Evolutionary conservation across 306 rosid genomes (phyloP).

Genomic region (Prunus fruticosa): DNA sequence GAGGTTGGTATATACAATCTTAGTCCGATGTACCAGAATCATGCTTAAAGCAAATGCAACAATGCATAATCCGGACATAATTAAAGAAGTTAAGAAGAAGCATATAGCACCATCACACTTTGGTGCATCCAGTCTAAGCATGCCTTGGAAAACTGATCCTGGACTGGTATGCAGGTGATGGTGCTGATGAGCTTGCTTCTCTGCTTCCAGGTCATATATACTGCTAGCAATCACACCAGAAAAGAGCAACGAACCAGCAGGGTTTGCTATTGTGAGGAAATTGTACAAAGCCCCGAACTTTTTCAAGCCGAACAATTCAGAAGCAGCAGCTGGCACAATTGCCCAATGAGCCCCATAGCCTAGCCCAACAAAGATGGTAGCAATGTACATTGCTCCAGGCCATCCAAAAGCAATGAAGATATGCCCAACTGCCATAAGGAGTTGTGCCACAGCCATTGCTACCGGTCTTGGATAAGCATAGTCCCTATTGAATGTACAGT

Average conservation of each 20-base stretch:
- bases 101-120: conserved; percentile 73
- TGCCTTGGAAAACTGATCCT: conserved; percentile 37
- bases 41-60: conserved; percentile 57
- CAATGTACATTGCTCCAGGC: conserved; percentile 83
- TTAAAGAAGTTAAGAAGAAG: conserved; percentile 65
- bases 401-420: conserved; percentile 71
- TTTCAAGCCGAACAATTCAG: conserved; percentile 85
- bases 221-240: conserved; percentile 77
- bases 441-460: conserved; percentile 80
- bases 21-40: conserved; percentile 76
- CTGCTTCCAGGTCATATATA: conserved; percentile 81
- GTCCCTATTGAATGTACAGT: conserved; percentile 50
- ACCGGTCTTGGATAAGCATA: conserved; percentile 71
- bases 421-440: conserved; percentile 77
- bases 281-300: conserved; percentile 93
- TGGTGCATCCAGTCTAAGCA: conserved; percentile 30
- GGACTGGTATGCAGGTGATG: conserved; percentile 20
- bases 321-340: conserved; percentile 90
- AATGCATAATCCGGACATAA: conserved; percentile 72
- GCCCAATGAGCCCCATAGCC: conserved; percentile 99
- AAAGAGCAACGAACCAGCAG: conserved; percentile 71
- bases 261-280: conserved; percentile 81
- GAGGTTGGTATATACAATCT: conserved; percentile 60
- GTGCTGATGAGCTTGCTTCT: conserved; percentile 62
- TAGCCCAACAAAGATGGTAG: conserved; percentile 72